These are phyloP conservation scores for Solanum sitiens DNA, from an alignment of 257 asterid genomes.

Conservation along the genomic window DNA sequence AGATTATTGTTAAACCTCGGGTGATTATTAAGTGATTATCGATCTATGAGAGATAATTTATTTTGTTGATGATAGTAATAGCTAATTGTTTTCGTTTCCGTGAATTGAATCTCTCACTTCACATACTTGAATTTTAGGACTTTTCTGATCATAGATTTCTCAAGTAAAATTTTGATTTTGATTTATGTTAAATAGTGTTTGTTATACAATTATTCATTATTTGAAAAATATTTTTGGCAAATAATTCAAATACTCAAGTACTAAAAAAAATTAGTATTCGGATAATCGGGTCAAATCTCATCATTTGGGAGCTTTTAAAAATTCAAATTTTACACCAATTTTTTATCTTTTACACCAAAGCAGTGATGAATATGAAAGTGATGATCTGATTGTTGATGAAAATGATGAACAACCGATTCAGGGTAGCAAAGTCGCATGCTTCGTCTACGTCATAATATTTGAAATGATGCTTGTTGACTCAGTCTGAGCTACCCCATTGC, in stretches of 20 bases:
- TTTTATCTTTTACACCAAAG: no score
- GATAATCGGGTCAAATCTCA: no score
- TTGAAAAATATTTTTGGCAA: no score
- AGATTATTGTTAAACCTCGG: neutral
- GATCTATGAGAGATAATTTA: neutral
- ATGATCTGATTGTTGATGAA: no score
- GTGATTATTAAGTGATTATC: neutral
- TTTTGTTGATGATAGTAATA: neutral
- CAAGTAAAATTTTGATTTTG: no score
- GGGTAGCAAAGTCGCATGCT: no score
- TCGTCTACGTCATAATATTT: neutral
- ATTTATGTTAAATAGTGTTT: no score
- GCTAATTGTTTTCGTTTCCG: neutral
- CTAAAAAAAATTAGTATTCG: no score
- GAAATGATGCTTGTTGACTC: neutral
- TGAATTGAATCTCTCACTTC: neutral
- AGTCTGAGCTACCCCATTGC: neutral
- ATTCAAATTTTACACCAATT: no score
- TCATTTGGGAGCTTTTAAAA: no score
- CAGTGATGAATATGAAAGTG: no score
- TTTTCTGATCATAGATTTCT: neutral
- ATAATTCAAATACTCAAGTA: neutral
- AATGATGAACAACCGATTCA: neutral
- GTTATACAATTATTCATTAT: no score
- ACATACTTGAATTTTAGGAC: neutral